Evolutionary conservation across 208 protist species (phyloP).

Genomic region (Leishmania lainsoni): DNA sequence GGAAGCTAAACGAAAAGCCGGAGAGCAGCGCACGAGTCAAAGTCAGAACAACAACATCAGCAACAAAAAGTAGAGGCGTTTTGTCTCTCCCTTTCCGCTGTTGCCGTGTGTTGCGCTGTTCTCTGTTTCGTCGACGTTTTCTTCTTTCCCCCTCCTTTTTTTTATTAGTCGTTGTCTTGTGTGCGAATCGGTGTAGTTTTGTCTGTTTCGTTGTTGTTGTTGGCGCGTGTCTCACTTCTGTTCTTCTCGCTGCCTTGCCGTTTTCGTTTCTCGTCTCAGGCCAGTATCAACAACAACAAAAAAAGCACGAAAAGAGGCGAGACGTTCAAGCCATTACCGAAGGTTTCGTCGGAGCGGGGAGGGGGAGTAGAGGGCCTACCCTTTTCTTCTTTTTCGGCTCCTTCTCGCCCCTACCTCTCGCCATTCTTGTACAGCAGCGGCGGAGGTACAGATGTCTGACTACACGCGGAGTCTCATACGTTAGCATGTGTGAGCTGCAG

Average conservation of each 20-base stretch:
- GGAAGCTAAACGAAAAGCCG: constrained; percentile 2
- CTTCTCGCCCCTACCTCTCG: not conserved
- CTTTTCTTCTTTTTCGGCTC: not conserved
- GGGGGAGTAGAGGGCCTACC: not conserved
- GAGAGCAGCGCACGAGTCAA: constrained; percentile 1
- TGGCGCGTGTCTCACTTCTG: not conserved
- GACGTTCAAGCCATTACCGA: not conserved
- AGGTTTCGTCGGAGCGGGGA: not conserved
- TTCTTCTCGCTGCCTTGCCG: not conserved
- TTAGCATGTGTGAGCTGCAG: not conserved
- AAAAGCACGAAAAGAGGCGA: not conserved
- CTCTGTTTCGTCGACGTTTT: too few relatives aligned
- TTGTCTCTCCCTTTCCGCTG: not conserved
- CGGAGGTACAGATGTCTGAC: not conserved
- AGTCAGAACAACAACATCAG: constrained; percentile 6
- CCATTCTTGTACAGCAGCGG: not conserved
- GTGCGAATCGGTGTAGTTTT: not conserved
- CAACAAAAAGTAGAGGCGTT: not conserved
- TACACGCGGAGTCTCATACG: not conserved
- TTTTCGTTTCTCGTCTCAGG: constrained; percentile 3
- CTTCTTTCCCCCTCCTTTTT: not conserved
- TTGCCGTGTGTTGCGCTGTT: too few relatives aligned
- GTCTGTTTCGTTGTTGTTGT: constrained; percentile 1
- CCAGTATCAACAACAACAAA: constrained; percentile 3
- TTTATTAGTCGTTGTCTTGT: not conserved